Base-by-base conservation (phyloP, 352 stramenopile species). In the Phytophthora cryptogea region DNA sequence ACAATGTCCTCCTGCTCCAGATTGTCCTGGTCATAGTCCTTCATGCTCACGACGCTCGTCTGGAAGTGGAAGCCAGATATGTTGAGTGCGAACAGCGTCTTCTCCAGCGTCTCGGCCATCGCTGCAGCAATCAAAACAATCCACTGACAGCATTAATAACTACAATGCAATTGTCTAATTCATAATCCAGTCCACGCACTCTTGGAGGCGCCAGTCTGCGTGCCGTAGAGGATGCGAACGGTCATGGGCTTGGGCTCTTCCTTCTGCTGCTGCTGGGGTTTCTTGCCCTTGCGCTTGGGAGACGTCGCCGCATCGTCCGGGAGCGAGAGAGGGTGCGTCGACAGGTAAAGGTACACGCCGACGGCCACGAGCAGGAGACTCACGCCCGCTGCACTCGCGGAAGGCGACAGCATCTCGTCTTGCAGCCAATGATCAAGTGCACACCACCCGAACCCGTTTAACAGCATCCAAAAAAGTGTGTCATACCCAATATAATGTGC, bases 1-100 rank as follows among this genome's bases (percentile, higher is more conserved):
- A 96, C 83, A 37, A 96, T 83, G 23, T 63, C 42, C 39, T 97
- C 88, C 27, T 94, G 82, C 79, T 96, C 89, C 36, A 96, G 63
- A 59, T 96, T 94, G 71, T 96, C 88, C 54, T 92, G 86, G 42
- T 94, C 86, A 54, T 93, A 94, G 58, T 95, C 85, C 55, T 93
- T 91, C 79, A 94, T 90, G 74, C 63, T 92, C 53, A 91, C 80
- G n/a, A 94, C 78, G 30, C 73, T 90, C 17, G 78, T 89, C 58
- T 92, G 83, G 64, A 92, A 91, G 56, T 90, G 78, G 66, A 93
- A 90, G 39, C 83, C 83, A 0, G 80, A 64, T 8, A 95, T 75
- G 55, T 92, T 88, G 8, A 93, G 65, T 16, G 86, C 86, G 60
- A 95, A 94, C 39, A 94, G 60, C 8, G 76, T 83, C 66, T 86